Evolutionary conservation across 352 stramenopile genomes (phyloP), one percentile per base, ranked within the genome.

Genomic region (Phytophthora pluvialis): DNA sequence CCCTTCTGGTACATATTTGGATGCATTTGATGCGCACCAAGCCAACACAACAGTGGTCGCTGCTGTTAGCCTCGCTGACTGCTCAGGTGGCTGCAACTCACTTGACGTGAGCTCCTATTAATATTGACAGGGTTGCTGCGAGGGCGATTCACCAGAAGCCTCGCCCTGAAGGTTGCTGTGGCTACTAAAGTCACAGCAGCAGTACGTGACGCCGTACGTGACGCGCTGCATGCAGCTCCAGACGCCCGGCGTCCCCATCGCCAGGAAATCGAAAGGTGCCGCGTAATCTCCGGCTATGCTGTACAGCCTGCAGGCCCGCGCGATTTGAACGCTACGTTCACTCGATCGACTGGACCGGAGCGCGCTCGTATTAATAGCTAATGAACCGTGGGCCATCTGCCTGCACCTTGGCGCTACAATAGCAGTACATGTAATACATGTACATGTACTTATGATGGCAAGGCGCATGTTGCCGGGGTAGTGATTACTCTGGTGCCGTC

Each of bases 251-350:
- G 16, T 55, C 25, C 44, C 55, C 32, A 45, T 53, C 54, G 33
- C 21, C 4, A 52, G 42, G 33, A 62, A 53, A 40, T 40, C 43
- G 49, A 46, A 52, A 11, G 43, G 56, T 64, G 15, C 45, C 45
- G 44, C 44, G 44, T 64, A 57, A 64, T 57, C 56, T 39, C 32
- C 25, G 11, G 53, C 39, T 35, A 38, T 40, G 35, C 21, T 35
- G 39, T 35, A 7, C 31, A 35, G 26, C 25, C 2, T 21, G 21
- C 21, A 21, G 21, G 21, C 21, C 21, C 21, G 21, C 21, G 45
- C 53, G 33, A 48, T 48, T 47, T 47, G 35, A 45, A 32, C 38
- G 36, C 25, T 32, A 42, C 38, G 26, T 25, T 32, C 51, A 48
- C 18, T 25, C 8, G 29, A 43, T 32, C 31, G 29, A 39, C 47